Conservation (phyloP, 2,329 filamentous ascomycete genomes). For the Aureobasidium vineae region DNA sequence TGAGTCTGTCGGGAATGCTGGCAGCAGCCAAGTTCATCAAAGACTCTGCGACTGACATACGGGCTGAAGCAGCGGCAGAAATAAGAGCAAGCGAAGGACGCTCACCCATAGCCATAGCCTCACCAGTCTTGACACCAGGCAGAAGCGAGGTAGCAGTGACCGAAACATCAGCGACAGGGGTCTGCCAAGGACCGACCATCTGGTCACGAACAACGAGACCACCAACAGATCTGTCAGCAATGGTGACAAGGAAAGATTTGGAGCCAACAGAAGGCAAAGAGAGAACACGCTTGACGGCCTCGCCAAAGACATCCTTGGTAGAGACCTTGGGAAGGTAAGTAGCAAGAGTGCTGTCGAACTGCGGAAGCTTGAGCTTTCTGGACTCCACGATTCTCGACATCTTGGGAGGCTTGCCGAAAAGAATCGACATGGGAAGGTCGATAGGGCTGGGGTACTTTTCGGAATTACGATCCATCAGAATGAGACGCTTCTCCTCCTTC, state of each 20-base stretch:
- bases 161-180: slow-evolving; percentile 88
- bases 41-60: slow-evolving; percentile 94
- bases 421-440: slow-evolving; percentile 80
- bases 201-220: slow-evolving; percentile 87
- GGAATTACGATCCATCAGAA: slow-evolving; percentile 79
- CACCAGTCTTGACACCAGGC: slow-evolving; percentile 71
- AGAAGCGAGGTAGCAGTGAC: slow-evolving; percentile 83
- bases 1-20: slow-evolving; percentile 68
- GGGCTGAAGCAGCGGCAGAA: slow-evolving; percentile 81
- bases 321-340: slow-evolving; percentile 58
- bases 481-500: slow-evolving; percentile 67
- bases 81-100: slow-evolving; percentile 87
- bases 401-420: slow-evolving; percentile 86
- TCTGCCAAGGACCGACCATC: slow-evolving; percentile 96
- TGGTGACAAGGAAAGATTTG: slow-evolving; percentile 96
- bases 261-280: slow-evolving; percentile 88
- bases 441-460: slow-evolving; percentile 73
- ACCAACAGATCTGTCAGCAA: slow-evolving; percentile 87
- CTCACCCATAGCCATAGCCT: slow-evolving; percentile 98
- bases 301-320: slow-evolving; percentile 41
- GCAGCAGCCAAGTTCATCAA: slow-evolving; percentile 90
- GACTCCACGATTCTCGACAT: slow-evolving; percentile 72
- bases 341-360: slow-evolving; percentile 73
- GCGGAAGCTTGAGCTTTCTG: slow-evolving; percentile 63
- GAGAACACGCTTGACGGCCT: slow-evolving; percentile 79